A percentile compares a stretch with the other conserved stretches of the same genome.
Evolutionary conservation across 176 grass and related monocot genomes (phyloP).

Genomic region (Leersia perrieri): DNA sequence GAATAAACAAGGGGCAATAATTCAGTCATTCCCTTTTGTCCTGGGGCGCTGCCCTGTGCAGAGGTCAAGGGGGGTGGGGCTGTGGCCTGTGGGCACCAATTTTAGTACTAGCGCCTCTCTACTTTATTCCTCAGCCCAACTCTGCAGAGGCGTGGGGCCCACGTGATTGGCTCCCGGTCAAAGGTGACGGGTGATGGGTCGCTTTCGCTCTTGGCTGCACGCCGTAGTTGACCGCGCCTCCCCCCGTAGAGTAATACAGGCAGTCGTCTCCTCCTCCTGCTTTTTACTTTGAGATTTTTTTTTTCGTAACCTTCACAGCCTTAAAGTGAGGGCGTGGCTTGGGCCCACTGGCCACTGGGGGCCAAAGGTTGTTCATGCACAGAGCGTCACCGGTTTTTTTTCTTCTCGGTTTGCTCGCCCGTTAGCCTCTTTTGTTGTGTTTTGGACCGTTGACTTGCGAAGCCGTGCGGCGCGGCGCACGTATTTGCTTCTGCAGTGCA

Average conservation of each 20-base stretch:
- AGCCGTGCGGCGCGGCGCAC: not conserved
- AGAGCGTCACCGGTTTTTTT: not conserved
- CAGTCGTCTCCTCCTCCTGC: not conserved
- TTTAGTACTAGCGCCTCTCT: conserved; percentile 14
- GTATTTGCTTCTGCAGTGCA: too few species aligned
- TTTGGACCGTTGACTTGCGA: not conserved
- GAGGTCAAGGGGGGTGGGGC: conserved; percentile 50
- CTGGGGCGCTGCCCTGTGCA: conserved; percentile 18
- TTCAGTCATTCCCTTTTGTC: not conserved
- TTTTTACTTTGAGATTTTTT: not conserved
- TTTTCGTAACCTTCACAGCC: not conserved
- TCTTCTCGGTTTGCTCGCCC: conserved; percentile 15
- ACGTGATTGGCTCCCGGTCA: conserved; percentile 19
- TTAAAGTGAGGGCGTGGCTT: not conserved
- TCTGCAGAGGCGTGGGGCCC: not conserved
- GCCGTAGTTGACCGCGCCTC: conserved; percentile 37
- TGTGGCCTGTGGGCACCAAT: not conserved
- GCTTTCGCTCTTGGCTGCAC: conserved; percentile 35
- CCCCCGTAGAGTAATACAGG: not conserved
- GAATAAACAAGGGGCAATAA: conserved; percentile 39
- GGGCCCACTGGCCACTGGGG: not conserved
- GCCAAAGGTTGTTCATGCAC: too few species aligned
- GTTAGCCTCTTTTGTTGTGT: conserved; percentile 21
- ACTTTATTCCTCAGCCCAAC: not conserved
- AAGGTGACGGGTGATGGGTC: conserved; percentile 45